Base-by-base conservation (phyloP, 331 rosid species). In the Ulmus americana region DNA sequence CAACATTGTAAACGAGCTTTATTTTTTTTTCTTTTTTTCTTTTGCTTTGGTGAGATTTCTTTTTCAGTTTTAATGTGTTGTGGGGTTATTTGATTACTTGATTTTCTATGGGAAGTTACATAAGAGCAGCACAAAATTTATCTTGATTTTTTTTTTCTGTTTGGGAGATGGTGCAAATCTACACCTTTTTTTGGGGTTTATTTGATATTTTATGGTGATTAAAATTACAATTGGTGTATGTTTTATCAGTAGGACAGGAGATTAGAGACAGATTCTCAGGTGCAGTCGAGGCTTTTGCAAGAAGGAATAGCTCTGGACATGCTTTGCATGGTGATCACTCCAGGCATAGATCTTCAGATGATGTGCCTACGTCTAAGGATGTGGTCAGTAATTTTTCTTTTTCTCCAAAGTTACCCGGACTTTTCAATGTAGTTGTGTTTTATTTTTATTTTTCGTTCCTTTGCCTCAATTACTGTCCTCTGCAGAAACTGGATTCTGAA, bases 221-320 rank as follows among this genome's bases (percentile, higher is more conserved):
- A 74, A 48, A 14, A 35, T 47, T 63, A 63, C 52, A n/a, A 41
- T 51, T 70, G 35, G 40, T 73, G 1, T 43, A 55, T 69, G 48
- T 14, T 74, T 12, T 74, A 18, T 67, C 65, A 85, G 97, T 80
- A 73, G 86, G 85, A 58, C 90, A 84, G 64, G 96, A 88, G 53
- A 55, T 72, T 39, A 84, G 90, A 71, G 96, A 91, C 47, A 77
- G 90, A 63, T 83, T 77, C 67, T 74, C 97, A 0, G 99, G 97
- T 61, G 88, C 90, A n/a, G 85, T 90, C 8, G 96, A 87, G 84
- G 95, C 91, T 64, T 94, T 94, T 80, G 84, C 88, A 50, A 87
- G 99, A 70, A 87, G 95, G 86, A 90, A 84, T 74, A 74, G 81
- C 56, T 62, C 87, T 61, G 91, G 90, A 56, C 84, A 74, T 75